Base-by-base conservation (phyloP, 106 monocot genomes). In the Dioscorea alata region DNA sequence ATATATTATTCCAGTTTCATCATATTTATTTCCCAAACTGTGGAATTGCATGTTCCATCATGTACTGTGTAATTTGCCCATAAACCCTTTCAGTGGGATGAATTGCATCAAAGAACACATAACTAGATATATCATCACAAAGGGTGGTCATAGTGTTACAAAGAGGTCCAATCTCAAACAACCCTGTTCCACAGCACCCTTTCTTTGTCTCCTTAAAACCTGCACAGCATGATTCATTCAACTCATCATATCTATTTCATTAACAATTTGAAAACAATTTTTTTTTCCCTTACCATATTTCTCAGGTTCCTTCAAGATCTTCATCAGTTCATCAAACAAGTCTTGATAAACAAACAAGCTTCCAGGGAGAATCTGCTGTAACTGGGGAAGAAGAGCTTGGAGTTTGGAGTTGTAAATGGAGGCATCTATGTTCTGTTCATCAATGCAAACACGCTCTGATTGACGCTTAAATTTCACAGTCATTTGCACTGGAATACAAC, bases 101-200 rank as follows among this genome's bases (percentile, higher is more conserved):
- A 10, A 82, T 73, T 25, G 82, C 78, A 71, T 82, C 82, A 49
- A 69, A 82, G 34, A 82, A 82, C 56, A 74, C 57, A 59, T 50
- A 78, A 5, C 52, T 51, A 8, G 83, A 78, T 12, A 59, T 49
- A 57, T 83, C 69, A 18, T 54, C 34, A 61, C 83, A 83, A 19
- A 61, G 21, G 33, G 74, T 74, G 5, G 61, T 78, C 24, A 83
- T 48, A 12, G 28, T 15, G 67, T 74, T 78, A 71, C 83, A 83
- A 17, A 78, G 51, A 2, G 74, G 78, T 12, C 78, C 83, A 12
- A 78, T 72, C 62, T 83, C 83, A 49, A 64, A 48, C n/a, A 70
- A 57, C 24, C 83, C 83, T 33, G 78, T 78, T n/a, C 78, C 83
- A 70, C 83, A 83, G 48, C 83, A 83, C 23, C 83, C 83, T 58